These are phyloP conservation scores for Chrysoporthe deuterocubensis DNA, from an alignment of 2,329 filamentous ascomycete species.

Conservation along the genomic window DNA sequence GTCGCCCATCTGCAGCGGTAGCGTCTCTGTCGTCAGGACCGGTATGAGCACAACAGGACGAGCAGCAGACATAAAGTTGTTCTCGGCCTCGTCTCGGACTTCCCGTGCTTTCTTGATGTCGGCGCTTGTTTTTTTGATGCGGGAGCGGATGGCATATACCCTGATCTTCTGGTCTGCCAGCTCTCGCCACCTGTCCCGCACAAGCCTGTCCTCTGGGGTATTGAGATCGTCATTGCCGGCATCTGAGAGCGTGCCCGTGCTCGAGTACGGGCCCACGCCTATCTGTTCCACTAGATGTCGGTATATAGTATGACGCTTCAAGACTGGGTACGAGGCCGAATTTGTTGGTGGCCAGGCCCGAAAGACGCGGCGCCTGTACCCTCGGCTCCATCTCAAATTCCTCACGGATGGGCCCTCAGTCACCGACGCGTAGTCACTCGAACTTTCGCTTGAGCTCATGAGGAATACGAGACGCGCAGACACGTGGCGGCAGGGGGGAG, in stretches of 20 bases:
- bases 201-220: background rate
- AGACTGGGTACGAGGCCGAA: background rate
- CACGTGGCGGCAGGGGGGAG: background rate
- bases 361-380: background rate
- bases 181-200: background rate
- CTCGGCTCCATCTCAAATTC: background rate
- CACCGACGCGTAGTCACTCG: background rate
- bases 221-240: background rate
- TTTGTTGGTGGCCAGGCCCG: background rate
- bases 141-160: background rate
- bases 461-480: background rate
- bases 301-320: background rate
- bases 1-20: background rate
- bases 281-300: background rate
- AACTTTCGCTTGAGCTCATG: background rate
- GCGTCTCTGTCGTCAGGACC: background rate
- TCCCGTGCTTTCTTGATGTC: background rate
- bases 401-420: background rate
- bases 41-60: background rate
- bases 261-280: background rate
- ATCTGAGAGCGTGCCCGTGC: background rate
- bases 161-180: background rate
- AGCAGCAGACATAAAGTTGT: background rate
- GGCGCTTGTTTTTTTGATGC: background rate
- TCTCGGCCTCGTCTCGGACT: background rate